A percentile compares a stretch with the other conserved stretches of the same genome.
These are phyloP conservation scores for Fraxinus anomala DNA, from an alignment of 257 asterid species.

Conservation along the genomic window DNA sequence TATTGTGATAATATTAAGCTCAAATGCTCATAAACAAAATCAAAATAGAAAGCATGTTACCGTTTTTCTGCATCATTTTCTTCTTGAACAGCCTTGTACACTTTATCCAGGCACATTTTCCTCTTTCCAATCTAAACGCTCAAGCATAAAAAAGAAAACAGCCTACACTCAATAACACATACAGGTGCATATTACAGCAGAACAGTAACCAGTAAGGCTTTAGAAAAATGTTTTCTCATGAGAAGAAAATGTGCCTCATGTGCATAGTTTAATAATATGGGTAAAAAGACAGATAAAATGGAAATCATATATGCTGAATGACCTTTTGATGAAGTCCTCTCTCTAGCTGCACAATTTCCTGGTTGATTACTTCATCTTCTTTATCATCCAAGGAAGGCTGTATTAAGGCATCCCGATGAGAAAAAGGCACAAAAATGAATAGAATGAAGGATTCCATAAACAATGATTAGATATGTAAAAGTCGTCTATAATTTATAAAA, in stretches of 20 bases:
- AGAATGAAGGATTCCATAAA: conserved; percentile 3
- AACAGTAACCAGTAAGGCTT: conserved; percentile 2
- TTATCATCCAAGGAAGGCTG: conserved; percentile 91
- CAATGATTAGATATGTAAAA: conserved; percentile 10
- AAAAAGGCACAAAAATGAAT: conserved; percentile 6
- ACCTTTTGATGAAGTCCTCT: conserved; percentile 73
- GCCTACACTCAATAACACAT: conserved; percentile 7
- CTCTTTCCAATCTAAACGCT: conserved; percentile 58
- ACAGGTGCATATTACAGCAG: conserved; percentile 2
- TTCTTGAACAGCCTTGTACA: conserved; percentile 60
- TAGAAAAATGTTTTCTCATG: not conserved
- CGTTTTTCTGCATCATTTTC: conserved; percentile 48
- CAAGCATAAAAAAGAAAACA: conserved; percentile 28
- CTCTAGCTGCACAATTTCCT: conserved; percentile 70
- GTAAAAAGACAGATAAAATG: not conserved
- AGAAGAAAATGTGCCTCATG: not conserved
- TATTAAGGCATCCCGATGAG: conserved; percentile 11
- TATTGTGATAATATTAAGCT: conserved; percentile 4
- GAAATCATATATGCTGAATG: conserved; percentile 21
- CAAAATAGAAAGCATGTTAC: conserved; percentile 42
- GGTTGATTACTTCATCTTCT: conserved; percentile 66
- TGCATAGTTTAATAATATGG: conserved; percentile 8
- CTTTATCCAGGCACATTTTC: conserved; percentile 57
- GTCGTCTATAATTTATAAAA: conserved; percentile 18
- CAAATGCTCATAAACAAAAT: conserved; percentile 13